A percentile compares a stretch with the other conserved stretches of the same genome.
Evolutionary conservation across 768 basidiomycete species (phyloP).

Genomic region (Arthromyces matolae): DNA sequence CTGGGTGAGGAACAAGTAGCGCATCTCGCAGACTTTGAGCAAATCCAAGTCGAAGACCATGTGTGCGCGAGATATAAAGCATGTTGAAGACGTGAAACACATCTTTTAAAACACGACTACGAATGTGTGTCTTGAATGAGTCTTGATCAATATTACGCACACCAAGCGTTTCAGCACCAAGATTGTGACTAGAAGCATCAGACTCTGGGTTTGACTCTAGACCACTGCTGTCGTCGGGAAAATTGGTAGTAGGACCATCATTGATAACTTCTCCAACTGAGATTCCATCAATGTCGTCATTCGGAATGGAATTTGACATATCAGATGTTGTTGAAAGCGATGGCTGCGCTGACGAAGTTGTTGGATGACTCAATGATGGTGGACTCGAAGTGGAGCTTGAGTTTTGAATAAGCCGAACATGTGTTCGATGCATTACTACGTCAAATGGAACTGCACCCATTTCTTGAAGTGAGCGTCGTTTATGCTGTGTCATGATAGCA

Average conservation of each 20-base stretch:
- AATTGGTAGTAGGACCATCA: not conserved
- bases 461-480: not conserved
- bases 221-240: not conserved
- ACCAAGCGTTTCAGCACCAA: not conserved
- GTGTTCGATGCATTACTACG: not conserved
- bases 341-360: not conserved
- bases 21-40: conserved; percentile 19
- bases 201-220: not conserved
- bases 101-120: conserved; percentile 23
- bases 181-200: not conserved
- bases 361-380: not conserved
- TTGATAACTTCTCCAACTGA: not conserved
- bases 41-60: conserved; percentile 23
- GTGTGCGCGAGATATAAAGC: conserved; percentile 21
- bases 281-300: not conserved
- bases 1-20: conserved; percentile 20
- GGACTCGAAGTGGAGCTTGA: not conserved
- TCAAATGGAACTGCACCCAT: not conserved
- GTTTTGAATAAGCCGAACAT: not conserved
- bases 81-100: too few species aligned
- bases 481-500: not conserved
- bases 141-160: not conserved
- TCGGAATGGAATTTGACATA: not conserved
- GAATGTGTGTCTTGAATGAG: not conserved
- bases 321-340: not conserved